phyloP scores from a whole-genome alignment of 805 yeast genomes.

The Teunomyces funiuensis region DNA sequence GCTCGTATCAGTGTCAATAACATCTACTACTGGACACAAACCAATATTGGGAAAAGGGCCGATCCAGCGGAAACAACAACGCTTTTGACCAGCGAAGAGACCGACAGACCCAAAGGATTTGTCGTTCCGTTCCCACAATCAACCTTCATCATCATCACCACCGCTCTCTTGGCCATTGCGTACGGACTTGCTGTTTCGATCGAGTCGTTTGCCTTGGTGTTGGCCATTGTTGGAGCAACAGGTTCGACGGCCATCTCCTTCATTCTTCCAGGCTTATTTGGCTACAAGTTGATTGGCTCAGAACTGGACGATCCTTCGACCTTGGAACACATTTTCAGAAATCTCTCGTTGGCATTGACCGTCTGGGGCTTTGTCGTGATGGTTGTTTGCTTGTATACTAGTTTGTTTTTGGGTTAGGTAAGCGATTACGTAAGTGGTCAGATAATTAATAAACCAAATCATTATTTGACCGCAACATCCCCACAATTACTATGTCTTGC shows the following conservation, averaged over 20 bases:
- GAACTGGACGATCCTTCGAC: slow-evolving; percentile 27
- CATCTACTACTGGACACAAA: slow-evolving; percentile 52
- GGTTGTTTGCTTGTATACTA: slow-evolving; percentile 54
- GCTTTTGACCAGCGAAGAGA: slow-evolving; percentile 12
- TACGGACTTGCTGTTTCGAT: slow-evolving; percentile 67
- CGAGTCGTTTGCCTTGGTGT: slow-evolving; percentile 72
- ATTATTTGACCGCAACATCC: neutral
- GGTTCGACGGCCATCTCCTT: slow-evolving; percentile 92
- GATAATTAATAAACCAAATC: neutral
- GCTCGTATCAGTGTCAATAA: slow-evolving; percentile 80
- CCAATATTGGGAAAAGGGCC: slow-evolving; percentile 3
- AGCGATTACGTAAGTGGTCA: neutral
- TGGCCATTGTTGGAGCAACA: slow-evolving; percentile 89
- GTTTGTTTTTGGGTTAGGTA: slow-evolving; percentile 7
- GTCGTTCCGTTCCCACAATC: slow-evolving; percentile 29
- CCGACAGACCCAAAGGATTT: neutral
- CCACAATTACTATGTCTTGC: slow-evolving; percentile 17
- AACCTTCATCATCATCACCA: slow-evolving; percentile 29
- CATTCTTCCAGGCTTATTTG: slow-evolving; percentile 86
- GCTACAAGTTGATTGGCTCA: slow-evolving; percentile 67
- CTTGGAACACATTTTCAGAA: slow-evolving; percentile 36
- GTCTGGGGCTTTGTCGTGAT: slow-evolving; percentile 73
- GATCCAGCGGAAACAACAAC: slow-evolving; percentile 12
- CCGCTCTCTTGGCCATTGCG: slow-evolving; percentile 45
- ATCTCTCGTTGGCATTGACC: slow-evolving; percentile 53